Evolutionary conservation across 129 eudicot species (phyloP).

Genomic region (Flaveria bidentis): DNA sequence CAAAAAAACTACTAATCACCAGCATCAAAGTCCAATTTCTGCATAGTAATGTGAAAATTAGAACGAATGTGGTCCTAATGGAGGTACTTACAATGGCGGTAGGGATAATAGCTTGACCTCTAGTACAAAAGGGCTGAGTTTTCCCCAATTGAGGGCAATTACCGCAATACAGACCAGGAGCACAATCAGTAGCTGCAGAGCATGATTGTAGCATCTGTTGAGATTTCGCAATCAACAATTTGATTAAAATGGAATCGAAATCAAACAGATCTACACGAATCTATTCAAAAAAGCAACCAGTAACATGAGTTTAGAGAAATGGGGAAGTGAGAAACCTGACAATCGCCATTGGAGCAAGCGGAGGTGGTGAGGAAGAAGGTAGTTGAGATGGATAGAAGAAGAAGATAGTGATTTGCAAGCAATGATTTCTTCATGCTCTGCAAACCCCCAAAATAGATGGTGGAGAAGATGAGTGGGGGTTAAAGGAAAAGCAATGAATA

Average conservation of each 20-base stretch:
- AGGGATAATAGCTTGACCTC: constrained; percentile 87
- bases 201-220: constrained; percentile 83
- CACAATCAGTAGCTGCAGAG: constrained; percentile 80
- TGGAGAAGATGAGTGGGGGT: too few relatives aligned
- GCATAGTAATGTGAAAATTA: not conserved
- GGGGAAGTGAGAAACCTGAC: constrained; percentile 49
- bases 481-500: too few relatives aligned
- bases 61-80: not conserved
- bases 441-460: too few relatives aligned
- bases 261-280: constrained; percentile 26
- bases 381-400: constrained; percentile 27
- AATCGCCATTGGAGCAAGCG: constrained; percentile 66
- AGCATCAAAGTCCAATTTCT: not conserved
- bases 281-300: constrained; percentile 13
- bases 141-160: constrained; percentile 73
- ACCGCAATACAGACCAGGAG: constrained; percentile 83
- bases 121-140: constrained; percentile 65
- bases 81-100: constrained; percentile 64
- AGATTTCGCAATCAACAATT: constrained; percentile 14
- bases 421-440: constrained; percentile 40
- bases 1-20: constrained; percentile 10
- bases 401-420: constrained; percentile 22
- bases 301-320: not conserved
- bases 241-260: constrained; percentile 5
- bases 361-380: constrained; percentile 37